Evolutionary conservation across 768 basidiomycete species (phyloP).

Genomic region (Termitomyces sp.): DNA sequence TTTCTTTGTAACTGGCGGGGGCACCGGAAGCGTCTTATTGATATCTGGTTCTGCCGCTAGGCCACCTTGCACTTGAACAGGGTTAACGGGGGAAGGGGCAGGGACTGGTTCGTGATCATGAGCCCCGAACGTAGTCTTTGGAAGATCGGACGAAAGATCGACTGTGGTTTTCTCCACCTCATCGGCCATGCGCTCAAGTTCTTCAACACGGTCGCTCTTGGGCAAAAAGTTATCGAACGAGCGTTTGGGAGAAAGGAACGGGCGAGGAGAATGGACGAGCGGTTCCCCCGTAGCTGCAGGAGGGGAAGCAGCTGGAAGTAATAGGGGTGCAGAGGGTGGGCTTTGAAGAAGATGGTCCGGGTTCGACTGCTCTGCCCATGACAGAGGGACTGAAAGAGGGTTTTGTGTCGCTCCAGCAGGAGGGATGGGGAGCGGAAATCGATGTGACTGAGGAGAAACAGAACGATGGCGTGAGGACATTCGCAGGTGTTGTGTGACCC

Average conservation of each 20-base stretch:
- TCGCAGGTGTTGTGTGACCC: constrained; percentile 59
- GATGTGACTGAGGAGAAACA: constrained; percentile 60
- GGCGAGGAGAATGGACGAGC: constrained; percentile 62
- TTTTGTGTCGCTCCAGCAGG: constrained; percentile 18
- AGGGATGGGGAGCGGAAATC: constrained; percentile 40
- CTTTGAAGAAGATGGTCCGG: constrained; percentile 1
- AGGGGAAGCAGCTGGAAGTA: neutral
- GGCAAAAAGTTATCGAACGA: constrained; percentile 42
- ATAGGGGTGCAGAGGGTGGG: constrained; percentile 4
- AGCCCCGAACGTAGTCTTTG: constrained; percentile 13
- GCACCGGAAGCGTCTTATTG: constrained; percentile 63
- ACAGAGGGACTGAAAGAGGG: neutral
- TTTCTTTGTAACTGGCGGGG: constrained; percentile 47
- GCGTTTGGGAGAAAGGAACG: constrained; percentile 64
- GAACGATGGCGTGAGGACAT: constrained; percentile 57
- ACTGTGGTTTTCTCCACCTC: constrained; percentile 39
- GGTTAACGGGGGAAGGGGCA: neutral
- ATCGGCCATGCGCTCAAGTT: constrained; percentile 73
- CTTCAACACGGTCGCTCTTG: constrained; percentile 62
- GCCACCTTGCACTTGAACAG: neutral
- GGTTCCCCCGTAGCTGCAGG: constrained; percentile 25
- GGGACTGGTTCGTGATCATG: neutral
- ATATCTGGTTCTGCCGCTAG: constrained; percentile 13
- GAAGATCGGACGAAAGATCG: constrained; percentile 40
- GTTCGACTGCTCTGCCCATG: neutral